Evolutionary conservation across 768 basidiomycete species (phyloP).

Genomic region (Nidularia sp.): DNA sequence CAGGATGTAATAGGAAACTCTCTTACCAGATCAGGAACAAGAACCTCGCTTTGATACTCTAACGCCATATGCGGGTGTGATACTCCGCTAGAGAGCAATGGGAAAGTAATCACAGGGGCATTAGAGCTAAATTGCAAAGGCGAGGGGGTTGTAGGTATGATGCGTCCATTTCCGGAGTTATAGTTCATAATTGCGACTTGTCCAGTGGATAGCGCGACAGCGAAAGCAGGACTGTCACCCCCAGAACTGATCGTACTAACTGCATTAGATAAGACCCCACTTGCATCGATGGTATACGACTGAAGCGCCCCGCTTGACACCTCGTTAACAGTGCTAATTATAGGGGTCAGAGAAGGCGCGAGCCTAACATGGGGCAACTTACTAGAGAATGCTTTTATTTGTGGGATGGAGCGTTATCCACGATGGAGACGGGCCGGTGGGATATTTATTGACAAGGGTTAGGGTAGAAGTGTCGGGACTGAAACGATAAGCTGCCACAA

Average conservation of each 20-base stretch:
- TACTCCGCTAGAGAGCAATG: slow-evolving; percentile 31
- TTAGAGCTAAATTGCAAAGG: slow-evolving; percentile 23
- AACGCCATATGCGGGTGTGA: slow-evolving; percentile 70
- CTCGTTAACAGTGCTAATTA: slow-evolving; percentile 58
- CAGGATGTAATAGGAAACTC: neutral
- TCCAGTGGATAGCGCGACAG: slow-evolving; percentile 45
- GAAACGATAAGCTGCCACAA: slow-evolving; percentile 63
- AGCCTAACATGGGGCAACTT: neutral
- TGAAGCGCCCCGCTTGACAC: slow-evolving; percentile 44
- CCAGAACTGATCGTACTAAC: slow-evolving; percentile 44
- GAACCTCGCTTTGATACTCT: slow-evolving; percentile 49
- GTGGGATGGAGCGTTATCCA: slow-evolving; percentile 59
- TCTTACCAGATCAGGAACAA: slow-evolving; percentile 63
- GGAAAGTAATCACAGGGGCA: slow-evolving; percentile 50
- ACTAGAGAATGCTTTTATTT: slow-evolving; percentile 62
- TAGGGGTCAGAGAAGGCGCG: neutral
- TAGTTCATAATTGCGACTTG: slow-evolving; percentile 63
- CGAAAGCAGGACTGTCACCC: slow-evolving; percentile 50
- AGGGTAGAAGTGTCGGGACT: slow-evolving; percentile 44
- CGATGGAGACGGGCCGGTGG: slow-evolving; percentile 49
- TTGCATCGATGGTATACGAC: slow-evolving; percentile 44
- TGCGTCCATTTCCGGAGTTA: slow-evolving; percentile 45
- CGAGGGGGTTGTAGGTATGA: slow-evolving; percentile 45
- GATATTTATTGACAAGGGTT: slow-evolving; percentile 40
- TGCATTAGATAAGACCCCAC: slow-evolving; percentile 40